Conservation (phyloP, 495 filamentous ascomycete species). For the Hypoxylon fuscum region DNA sequence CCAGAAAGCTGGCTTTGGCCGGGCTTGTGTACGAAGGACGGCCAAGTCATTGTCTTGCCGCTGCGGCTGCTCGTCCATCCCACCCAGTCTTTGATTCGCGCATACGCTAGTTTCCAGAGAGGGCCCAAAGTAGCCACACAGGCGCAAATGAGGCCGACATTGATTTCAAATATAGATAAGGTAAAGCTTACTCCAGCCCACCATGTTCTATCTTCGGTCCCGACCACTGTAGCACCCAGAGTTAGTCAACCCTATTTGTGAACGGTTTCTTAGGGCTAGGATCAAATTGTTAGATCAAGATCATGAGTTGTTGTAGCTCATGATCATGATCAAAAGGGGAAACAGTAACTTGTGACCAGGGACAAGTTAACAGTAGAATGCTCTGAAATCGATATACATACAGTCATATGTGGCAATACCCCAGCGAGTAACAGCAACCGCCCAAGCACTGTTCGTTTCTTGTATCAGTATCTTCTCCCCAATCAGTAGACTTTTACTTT, state of each 20-base stretch:
- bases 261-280: not conserved
- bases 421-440: slow-evolving; percentile 45
- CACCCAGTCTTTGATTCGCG: slow-evolving; percentile 20
- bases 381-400: slow-evolving; percentile 12
- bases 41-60: slow-evolving; percentile 19
- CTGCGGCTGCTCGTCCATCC: slow-evolving; percentile 17
- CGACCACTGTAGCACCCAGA: slow-evolving; percentile 9
- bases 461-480: slow-evolving; percentile 11
- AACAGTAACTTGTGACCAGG: not conserved
- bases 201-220: slow-evolving; percentile 34
- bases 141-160: slow-evolving; percentile 51
- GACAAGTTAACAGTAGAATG: not conserved
- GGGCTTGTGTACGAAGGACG: slow-evolving; percentile 31
- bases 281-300: too few relatives aligned
- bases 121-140: slow-evolving; percentile 43
- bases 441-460: slow-evolving; percentile 39
- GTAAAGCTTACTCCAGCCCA: slow-evolving; percentile 42
- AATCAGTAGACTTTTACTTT: not conserved
- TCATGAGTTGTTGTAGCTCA: too few relatives aligned
- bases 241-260: slow-evolving; percentile 6
- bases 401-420: slow-evolving; percentile 36
- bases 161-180: slow-evolving; percentile 48
- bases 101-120: slow-evolving; percentile 32
- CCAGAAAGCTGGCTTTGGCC: slow-evolving; percentile 7
- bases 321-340: too few relatives aligned